Evolutionary conservation across 371 early-diverging fungal genomes (phyloP).

Genomic region (Parasitella parasitica): DNA sequence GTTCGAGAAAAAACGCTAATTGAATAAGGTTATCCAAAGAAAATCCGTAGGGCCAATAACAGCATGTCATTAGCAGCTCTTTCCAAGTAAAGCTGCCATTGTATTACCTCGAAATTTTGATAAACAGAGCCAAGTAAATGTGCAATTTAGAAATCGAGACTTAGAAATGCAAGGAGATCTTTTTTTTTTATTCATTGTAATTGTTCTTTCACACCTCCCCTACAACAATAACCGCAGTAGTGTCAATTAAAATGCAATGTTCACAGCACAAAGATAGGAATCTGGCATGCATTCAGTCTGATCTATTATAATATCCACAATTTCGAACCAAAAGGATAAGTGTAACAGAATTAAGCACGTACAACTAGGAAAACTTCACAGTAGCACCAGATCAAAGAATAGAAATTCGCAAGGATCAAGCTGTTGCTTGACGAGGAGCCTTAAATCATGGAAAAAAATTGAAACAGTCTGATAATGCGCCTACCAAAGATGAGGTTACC

Average conservation of each 20-base stretch:
- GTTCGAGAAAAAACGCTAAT: neutral
- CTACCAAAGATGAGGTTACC: too few species aligned
- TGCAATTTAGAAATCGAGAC: neutral
- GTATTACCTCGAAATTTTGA: neutral
- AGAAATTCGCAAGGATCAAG: neutral
- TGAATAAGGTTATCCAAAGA: neutral
- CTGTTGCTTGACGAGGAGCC: neutral
- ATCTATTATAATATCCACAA: neutral
- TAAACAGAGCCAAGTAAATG: neutral
- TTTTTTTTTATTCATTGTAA: neutral
- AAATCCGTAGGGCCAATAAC: neutral
- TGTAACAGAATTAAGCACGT: neutral
- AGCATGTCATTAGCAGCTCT: neutral
- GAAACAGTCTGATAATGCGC: neutral
- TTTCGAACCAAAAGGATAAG: too few species aligned
- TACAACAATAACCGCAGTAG: neutral
- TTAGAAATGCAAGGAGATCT: neutral
- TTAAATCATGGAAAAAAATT: neutral
- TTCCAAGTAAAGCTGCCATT: neutral
- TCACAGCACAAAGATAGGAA: neutral
- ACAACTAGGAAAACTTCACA: neutral
- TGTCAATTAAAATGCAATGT: neutral
- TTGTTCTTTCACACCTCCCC: too few species aligned
- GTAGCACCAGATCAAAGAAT: conserved; percentile 1
- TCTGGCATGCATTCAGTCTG: neutral